These are phyloP conservation scores for Clitopilus hobsonii DNA, from an alignment of 768 basidiomycete genomes.

Conservation along the genomic window DNA sequence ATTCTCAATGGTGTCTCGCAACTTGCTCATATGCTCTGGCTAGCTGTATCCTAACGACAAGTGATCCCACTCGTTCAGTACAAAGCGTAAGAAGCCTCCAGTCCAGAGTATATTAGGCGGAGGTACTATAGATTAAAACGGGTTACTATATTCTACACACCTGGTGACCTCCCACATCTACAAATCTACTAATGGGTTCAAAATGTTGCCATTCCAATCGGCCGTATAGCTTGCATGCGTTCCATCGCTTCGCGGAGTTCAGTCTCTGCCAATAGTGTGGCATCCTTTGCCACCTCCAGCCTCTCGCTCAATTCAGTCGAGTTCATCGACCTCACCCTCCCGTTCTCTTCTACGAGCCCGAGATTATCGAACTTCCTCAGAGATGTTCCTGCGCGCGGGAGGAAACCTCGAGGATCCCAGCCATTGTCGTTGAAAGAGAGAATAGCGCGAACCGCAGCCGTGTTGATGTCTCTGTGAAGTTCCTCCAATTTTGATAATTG, in stretches of 20 bases:
- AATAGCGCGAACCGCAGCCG: constrained; percentile 77
- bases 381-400: constrained; percentile 69
- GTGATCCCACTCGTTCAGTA: too few relatives aligned
- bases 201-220: constrained; percentile 23
- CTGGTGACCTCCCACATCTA: too few relatives aligned
- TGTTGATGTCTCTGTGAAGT: constrained; percentile 86
- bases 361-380: constrained; percentile 65
- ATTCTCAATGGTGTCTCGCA: background rate
- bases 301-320: constrained; percentile 74
- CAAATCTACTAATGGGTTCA: background rate
- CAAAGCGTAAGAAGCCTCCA: too few relatives aligned
- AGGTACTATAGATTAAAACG: too few relatives aligned
- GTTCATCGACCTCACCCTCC: constrained; percentile 48
- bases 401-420: constrained; percentile 67
- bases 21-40: background rate
- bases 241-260: constrained; percentile 76
- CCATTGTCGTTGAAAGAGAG: constrained; percentile 82
- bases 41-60: constrained; percentile 1
- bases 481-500: constrained; percentile 87
- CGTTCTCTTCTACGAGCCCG: constrained; percentile 48
- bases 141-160: too few relatives aligned
- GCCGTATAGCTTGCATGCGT: constrained; percentile 51
- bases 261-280: constrained; percentile 65
- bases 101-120: too few relatives aligned
- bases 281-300: constrained; percentile 64